phyloP scores from a whole-genome alignment of 148 eudicot genomes.

The Chenopodium formosanum region DNA sequence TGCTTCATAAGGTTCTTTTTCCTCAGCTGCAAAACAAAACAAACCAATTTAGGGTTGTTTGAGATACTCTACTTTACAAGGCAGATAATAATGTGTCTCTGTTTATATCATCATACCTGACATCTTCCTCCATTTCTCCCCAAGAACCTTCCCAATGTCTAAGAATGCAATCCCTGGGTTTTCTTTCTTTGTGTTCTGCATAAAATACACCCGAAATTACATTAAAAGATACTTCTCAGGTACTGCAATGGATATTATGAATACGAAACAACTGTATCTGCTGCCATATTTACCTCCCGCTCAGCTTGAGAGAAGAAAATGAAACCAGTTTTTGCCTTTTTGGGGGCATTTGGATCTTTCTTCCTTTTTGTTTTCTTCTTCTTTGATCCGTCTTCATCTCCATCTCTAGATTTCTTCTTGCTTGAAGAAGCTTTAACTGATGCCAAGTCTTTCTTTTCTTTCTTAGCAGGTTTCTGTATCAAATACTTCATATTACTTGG shows the following conservation, averaged over 20 bases:
- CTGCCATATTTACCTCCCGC: constrained; percentile 60
- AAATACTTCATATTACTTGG: not conserved
- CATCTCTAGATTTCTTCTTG: constrained; percentile 65
- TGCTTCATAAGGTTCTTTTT: constrained; percentile 81
- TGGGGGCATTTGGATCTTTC: constrained; percentile 97
- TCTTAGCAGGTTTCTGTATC: constrained; percentile 67
- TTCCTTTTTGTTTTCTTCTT: constrained; percentile 86
- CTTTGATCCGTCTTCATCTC: constrained; percentile 64
- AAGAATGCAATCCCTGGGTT: constrained; percentile 64
- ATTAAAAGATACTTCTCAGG: not conserved
- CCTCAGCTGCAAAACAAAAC: constrained; percentile 59
- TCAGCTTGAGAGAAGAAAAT: constrained; percentile 75
- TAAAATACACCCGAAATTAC: not conserved
- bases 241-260: not conserved
- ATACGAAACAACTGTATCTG: not conserved
- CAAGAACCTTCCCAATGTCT: constrained; percentile 70
- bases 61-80: not conserved
- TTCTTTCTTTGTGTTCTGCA: constrained; percentile 68
- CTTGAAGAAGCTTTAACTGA: constrained; percentile 57
- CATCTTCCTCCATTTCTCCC: constrained; percentile 78
- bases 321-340: constrained; percentile 70
- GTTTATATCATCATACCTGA: constrained; percentile 44
- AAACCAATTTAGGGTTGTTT: not conserved
- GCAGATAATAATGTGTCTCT: not conserved
- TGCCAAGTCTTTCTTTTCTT: constrained; percentile 67